Conservation (phyloP, 2,329 filamentous ascomycete genomes). For the Colletotrichum costaricense region DNA sequence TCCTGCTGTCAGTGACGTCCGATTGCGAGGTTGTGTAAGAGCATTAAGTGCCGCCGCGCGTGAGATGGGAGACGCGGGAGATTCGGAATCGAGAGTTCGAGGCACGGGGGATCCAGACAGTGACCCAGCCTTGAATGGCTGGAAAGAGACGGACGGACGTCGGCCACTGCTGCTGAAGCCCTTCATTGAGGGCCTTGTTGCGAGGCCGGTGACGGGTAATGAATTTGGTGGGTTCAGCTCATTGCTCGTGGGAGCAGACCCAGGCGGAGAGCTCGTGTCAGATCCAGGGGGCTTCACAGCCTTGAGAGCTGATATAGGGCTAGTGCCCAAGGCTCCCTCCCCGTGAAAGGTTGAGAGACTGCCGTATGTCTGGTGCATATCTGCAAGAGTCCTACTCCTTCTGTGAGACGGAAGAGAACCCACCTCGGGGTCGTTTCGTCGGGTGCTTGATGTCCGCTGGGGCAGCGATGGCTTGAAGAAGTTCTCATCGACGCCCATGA, state of each 20-base stretch:
- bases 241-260: constrained; percentile 59
- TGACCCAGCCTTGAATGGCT: constrained; percentile 96
- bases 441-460: constrained; percentile 57
- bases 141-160: constrained; percentile 88
- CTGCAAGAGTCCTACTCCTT: constrained; percentile 59
- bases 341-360: constrained; percentile 91
- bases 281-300: constrained; percentile 73
- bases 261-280: constrained; percentile 69
- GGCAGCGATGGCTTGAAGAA: constrained; percentile 85
- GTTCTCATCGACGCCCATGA: constrained; percentile 90
- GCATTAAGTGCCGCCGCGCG: constrained; percentile 60
- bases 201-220: constrained; percentile 58
- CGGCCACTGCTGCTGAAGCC: constrained; percentile 67
- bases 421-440: constrained; percentile 59
- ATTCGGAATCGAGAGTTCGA: constrained; percentile 60
- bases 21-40: constrained; percentile 71
- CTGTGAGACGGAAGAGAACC: constrained; percentile 80
- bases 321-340: constrained; percentile 81
- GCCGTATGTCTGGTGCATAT: constrained; percentile 85
- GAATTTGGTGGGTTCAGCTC: constrained; percentile 62
- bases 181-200: constrained; percentile 51
- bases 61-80: constrained; percentile 65
- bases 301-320: constrained; percentile 85
- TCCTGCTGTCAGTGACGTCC: constrained; percentile 78
- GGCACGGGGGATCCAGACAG: constrained; percentile 86